Percentiles rank a stretch among this genome's conserved stretches.
These are phyloP conservation scores for Aristolochia californica DNA, from an alignment of 164 flowering plant genomes.

Conservation along the genomic window DNA sequence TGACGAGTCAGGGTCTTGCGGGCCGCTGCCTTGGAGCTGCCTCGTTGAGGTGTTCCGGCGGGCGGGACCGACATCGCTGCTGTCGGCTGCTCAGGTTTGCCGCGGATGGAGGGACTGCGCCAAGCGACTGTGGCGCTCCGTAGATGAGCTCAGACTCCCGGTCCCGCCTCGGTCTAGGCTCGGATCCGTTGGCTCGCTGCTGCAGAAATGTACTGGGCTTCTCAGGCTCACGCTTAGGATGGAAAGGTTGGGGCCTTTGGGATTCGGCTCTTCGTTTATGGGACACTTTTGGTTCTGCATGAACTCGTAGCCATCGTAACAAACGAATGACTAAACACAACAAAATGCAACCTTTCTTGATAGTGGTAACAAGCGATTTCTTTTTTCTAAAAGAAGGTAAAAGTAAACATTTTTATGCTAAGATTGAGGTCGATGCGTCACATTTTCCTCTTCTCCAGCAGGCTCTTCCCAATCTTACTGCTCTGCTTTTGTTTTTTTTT, in stretches of 20 bases:
- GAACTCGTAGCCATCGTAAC: too few species aligned
- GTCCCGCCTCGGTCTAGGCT: conserved; percentile 55
- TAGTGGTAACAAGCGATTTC: too few species aligned
- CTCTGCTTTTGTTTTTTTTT: too few species aligned
- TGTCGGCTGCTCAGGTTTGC: conserved; percentile 77
- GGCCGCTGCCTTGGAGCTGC: conserved; percentile 13
- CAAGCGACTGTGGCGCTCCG: conserved; percentile 59
- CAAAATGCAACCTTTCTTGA: too few species aligned
- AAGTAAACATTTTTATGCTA: too few species aligned
- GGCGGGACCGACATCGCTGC: conserved; percentile 60
- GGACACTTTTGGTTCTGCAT: too few species aligned
- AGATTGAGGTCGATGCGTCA: too few species aligned
- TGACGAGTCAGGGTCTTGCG: conserved; percentile 4
- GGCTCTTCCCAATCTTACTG: too few species aligned
- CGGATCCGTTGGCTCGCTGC: conserved; percentile 63
- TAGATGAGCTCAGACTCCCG: conserved; percentile 70
- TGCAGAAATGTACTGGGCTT: conserved; percentile 74
- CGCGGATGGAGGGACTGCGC: conserved; percentile 77
- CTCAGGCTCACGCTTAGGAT: conserved; percentile 57
- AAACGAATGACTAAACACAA: too few species aligned
- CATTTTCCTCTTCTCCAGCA: too few species aligned
- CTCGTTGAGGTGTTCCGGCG: conserved; percentile 72
- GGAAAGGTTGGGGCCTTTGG: conserved; percentile 59
- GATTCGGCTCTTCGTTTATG: too few species aligned
- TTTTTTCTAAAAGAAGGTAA: too few species aligned